Evolutionary conservation across 192 early-diverging fungal genomes (phyloP).

Genomic region (Powellomyces hirtus): DNA sequence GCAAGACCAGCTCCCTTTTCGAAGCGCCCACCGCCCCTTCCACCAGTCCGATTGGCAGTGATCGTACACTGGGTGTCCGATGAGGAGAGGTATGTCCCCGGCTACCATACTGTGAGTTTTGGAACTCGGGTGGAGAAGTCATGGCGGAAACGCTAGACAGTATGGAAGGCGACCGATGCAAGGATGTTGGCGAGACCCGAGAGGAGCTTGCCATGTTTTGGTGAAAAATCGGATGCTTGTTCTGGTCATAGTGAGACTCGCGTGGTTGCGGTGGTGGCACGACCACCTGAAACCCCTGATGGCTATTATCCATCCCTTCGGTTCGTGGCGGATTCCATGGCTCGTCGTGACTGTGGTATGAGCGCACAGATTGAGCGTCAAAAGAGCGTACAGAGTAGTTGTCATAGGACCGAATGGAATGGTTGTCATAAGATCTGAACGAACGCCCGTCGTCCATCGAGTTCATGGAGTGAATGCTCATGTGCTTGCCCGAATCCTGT

Average conservation of each 20-base stretch:
- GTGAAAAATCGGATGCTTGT: not conserved
- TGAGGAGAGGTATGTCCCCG: conserved; percentile 1
- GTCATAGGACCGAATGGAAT: conserved; percentile 11
- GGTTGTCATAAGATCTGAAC: conserved; percentile 15
- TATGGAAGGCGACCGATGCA: conserved; percentile 23
- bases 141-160: conserved; percentile 15
- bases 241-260: not conserved
- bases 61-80: not conserved
- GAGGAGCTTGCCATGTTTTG: not conserved
- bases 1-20: not conserved
- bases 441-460: conserved; percentile 14
- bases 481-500: conserved; percentile 19
- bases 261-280: not conserved
- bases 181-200: not conserved
- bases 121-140: conserved; percentile 13
- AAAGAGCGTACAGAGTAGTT: not conserved
- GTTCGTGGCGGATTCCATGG: not conserved
- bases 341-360: conserved; percentile 1
- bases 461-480: not conserved
- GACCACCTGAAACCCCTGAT: not conserved
- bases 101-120: not conserved
- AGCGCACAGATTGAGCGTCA: conserved; percentile 9
- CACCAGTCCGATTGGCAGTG: conserved; percentile 4
- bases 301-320: not conserved
- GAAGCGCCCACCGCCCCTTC: not conserved